Base-by-base conservation (phyloP, 1,284 basidiomycete genomes). In the Sutorius eximius region DNA sequence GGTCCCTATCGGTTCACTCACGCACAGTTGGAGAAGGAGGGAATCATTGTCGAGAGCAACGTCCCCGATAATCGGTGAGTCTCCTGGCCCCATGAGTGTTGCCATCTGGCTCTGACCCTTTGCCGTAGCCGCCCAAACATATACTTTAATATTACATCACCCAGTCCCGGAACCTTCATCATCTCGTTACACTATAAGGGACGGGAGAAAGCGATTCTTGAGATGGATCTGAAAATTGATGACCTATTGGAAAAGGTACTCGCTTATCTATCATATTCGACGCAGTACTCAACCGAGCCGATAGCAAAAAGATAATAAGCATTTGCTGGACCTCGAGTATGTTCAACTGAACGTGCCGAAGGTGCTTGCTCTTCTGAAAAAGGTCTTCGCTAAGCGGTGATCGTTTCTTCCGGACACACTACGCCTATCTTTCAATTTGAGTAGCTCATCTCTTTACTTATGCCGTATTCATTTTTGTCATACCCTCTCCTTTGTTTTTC, bases 191-290 rank as follows among this genome's bases (percentile, higher is more conserved):
- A 98, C 75, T 99, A 98, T 80, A 98, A 98, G 75, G 95, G 95
- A 36, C 84, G 97, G n/a, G 95, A 98, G 68, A 98, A 98, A 78
- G 95, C 97, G 18, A 98, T 99, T 64, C 81, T 99, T 45, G 97
- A 99, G 81, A 99, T 99, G 95, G 97, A 99, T 75, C 82, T 99
- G 58, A 99, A 98, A 78, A 97, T 99, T 67, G 97, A 99, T 74
- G 97, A 99, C 76, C 75, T 99, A 61, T 78, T 99, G 65, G 95
- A 99, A 75, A 97, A 95, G 87, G 91, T 91, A 55, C 27, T 78
- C 69, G 4, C 11, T 38, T 34, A 34, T 41, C 43, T 18, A n/a
- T 24, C 45, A 33, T 27, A 10, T 47, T 45, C 16, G 52, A 45
- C 45, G 41, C 46, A 37, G 50, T 64, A 63, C 51, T 61, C 22